phyloP scores from a whole-genome alignment of 106 monocot species.

The Dactylorhiza incarnata region DNA sequence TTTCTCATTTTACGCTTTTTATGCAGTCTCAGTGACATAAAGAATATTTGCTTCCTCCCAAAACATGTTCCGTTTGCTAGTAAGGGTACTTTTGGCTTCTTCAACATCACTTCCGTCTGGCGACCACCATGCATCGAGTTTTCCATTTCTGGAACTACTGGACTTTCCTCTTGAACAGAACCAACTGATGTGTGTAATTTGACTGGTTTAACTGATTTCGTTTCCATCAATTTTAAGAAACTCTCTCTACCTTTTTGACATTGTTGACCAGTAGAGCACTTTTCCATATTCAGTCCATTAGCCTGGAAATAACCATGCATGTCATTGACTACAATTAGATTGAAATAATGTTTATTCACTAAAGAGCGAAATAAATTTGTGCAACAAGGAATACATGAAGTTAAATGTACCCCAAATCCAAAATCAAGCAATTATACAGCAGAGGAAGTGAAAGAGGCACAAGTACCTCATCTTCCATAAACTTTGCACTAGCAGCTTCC shows the following conservation, averaged over 20 bases:
- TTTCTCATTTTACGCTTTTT: slow-evolving; percentile 2
- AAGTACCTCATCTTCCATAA: neutral
- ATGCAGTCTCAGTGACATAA: neutral
- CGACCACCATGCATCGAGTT: neutral
- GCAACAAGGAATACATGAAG: neutral
- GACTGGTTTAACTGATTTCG: neutral
- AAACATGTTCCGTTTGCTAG: neutral
- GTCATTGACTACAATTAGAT: neutral
- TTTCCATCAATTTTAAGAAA: neutral
- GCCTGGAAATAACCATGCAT: neutral
- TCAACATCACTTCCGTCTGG: neutral
- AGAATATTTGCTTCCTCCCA: neutral
- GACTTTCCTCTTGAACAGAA: neutral
- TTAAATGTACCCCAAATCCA: neutral
- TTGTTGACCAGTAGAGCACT: neutral
- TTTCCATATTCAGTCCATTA: neutral
- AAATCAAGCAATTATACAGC: neutral
- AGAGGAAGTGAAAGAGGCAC: neutral
- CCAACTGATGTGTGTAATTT: neutral
- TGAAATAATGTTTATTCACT: neutral
- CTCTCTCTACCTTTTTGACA: neutral
- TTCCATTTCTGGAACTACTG: neutral
- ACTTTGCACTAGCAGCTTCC: neutral
- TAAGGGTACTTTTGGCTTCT: neutral
- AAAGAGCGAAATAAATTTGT: no score